These are phyloP conservation scores for Backusella psychrophila DNA, from an alignment of 192 early-diverging fungal species.

Conservation along the genomic window DNA sequence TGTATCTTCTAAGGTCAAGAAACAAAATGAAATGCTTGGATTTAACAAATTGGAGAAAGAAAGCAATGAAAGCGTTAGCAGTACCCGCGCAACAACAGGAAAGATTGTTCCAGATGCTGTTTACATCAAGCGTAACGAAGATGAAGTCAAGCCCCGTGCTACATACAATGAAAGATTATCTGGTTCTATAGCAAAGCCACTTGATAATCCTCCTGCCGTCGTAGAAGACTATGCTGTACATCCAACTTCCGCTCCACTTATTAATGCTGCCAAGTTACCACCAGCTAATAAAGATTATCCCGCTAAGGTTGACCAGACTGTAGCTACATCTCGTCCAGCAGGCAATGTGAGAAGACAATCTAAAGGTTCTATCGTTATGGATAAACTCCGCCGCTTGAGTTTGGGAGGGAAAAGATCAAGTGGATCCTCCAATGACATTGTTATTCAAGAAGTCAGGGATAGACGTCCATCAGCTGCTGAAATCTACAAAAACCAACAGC, in stretches of 20 bases:
- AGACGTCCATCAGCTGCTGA: slow-evolving; percentile 1
- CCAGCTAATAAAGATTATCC: background rate
- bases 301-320: background rate
- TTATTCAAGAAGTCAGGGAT: background rate
- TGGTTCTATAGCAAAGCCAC: background rate
- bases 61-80: slow-evolving; percentile 6
- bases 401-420: background rate
- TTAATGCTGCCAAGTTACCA: background rate
- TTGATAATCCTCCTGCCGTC: background rate
- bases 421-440: background rate
- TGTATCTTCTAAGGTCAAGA: background rate
- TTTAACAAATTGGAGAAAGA: background rate
- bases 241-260: background rate
- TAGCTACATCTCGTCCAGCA: background rate
- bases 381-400: background rate
- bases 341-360: background rate
- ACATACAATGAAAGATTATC: background rate
- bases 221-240: background rate
- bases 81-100: slow-evolving; percentile 6
- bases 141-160: background rate
- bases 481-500: slow-evolving; percentile 1
- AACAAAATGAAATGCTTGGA: background rate
- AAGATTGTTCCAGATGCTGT: slow-evolving; percentile 1
- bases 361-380: background rate
- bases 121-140: background rate